A percentile compares a stretch with the other conserved stretches of the same genome.
These are phyloP conservation scores for Panicum hallii DNA, from an alignment of 202 grass and related monocot genomes.

Conservation along the genomic window DNA sequence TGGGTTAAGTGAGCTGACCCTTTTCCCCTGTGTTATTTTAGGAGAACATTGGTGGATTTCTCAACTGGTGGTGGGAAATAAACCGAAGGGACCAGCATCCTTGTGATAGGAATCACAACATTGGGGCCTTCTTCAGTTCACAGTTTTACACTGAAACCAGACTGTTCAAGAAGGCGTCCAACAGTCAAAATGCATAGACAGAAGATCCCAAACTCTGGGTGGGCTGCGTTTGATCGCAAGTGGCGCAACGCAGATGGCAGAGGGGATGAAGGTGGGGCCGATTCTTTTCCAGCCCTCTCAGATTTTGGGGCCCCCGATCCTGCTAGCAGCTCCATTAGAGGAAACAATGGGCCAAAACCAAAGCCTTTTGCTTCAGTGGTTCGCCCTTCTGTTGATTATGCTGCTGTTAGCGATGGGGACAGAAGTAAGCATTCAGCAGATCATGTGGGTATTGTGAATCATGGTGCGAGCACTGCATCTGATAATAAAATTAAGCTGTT, in stretches of 20 bases:
- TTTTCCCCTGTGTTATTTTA: slow-evolving; percentile 3
- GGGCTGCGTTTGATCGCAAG: slow-evolving; percentile 82
- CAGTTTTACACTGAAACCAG: slow-evolving; percentile 16
- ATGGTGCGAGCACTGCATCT: slow-evolving; percentile 31
- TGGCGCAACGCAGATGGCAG: slow-evolving; percentile 48
- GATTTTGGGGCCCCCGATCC: slow-evolving; percentile 29
- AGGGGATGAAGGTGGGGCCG: slow-evolving; percentile 27
- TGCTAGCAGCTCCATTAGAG: slow-evolving; percentile 41
- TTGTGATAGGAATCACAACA: neutral
- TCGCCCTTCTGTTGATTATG: slow-evolving; percentile 42
- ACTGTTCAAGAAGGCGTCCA: slow-evolving; percentile 3
- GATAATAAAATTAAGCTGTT: slow-evolving; percentile 60
- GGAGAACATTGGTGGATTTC: slow-evolving; percentile 37
- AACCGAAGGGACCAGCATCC: neutral
- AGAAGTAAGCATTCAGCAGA: slow-evolving; percentile 13
- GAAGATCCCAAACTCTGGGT: slow-evolving; percentile 64
- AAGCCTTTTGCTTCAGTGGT: slow-evolving; percentile 75
- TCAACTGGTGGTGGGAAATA: slow-evolving; percentile 33
- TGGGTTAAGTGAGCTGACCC: slow-evolving; percentile 29
- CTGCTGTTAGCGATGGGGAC: slow-evolving; percentile 19
- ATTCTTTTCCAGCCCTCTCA: slow-evolving; percentile 71
- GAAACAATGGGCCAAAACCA: slow-evolving; percentile 30
- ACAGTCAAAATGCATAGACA: slow-evolving; percentile 56
- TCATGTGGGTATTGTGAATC: slow-evolving; percentile 18
- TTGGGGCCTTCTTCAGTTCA: slow-evolving; percentile 3